Conservation (phyloP, 2,329 filamentous ascomycete genomes). For the Microcyclospora pomicola region DNA sequence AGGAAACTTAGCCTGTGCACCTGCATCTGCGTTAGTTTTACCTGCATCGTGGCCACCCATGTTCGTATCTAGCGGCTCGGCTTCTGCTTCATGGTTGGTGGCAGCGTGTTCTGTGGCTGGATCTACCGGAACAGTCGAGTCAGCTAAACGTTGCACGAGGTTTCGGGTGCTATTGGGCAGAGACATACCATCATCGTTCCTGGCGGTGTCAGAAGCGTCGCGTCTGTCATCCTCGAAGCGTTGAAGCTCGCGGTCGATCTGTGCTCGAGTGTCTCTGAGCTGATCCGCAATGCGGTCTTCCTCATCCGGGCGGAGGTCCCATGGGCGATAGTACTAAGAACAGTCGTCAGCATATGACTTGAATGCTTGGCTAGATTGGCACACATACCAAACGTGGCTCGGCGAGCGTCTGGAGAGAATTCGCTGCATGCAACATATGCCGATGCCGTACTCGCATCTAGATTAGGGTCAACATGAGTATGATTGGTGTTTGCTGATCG, state of each 20-base stretch:
- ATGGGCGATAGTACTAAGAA: conserved; percentile 69
- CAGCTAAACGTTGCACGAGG: too few relatives aligned
- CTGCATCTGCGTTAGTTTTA: conserved; percentile 10
- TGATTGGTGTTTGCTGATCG: too few relatives aligned
- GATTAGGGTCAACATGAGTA: not conserved
- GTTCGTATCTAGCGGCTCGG: not conserved
- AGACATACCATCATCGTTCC: too few relatives aligned
- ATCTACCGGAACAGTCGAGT: not conserved
- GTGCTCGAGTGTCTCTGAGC: conserved; percentile 48
- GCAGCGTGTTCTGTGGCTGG: not conserved
- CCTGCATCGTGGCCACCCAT: not conserved
- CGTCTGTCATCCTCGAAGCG: conserved; percentile 38
- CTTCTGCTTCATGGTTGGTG: not conserved
- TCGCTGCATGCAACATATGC: conserved; percentile 57
- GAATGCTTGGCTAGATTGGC: not conserved
- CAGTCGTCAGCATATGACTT: conserved; percentile 15
- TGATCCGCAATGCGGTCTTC: conserved; percentile 59
- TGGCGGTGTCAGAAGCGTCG: too few relatives aligned
- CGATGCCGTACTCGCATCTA: conserved; percentile 58
- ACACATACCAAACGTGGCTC: conserved; percentile 59
- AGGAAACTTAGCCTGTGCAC: conserved; percentile 6
- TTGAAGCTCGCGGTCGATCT: conserved; percentile 49
- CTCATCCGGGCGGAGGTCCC: conserved; percentile 57
- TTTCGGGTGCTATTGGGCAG: not conserved
- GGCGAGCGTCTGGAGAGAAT: conserved; percentile 57